Percentiles rank a stretch among this genome's conserved stretches.
Evolutionary conservation across 371 early-diverging fungal genomes (phyloP).

Genomic region (Mortierella sp.): DNA sequence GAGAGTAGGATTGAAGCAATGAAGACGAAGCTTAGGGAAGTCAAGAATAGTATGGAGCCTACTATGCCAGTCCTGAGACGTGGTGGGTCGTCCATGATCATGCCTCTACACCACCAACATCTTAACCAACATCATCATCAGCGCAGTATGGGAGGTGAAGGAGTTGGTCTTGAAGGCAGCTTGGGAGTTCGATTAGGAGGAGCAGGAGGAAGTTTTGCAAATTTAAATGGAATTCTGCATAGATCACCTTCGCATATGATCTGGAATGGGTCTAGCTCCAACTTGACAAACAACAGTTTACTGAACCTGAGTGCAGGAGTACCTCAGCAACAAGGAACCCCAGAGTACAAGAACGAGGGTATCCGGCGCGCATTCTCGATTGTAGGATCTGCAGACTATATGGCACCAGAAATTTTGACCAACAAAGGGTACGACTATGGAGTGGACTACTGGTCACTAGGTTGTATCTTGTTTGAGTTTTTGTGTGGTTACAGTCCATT

Average conservation of each 20-base stretch:
- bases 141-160: constrained; percentile 67
- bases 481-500: constrained; percentile 85
- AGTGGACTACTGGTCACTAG: constrained; percentile 92
- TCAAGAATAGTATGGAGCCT: constrained; percentile 62
- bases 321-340: constrained; percentile 52
- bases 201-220: constrained; percentile 39
- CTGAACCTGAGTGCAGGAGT: constrained; percentile 16
- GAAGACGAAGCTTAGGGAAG: constrained; percentile 61
- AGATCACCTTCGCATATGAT: constrained; percentile 39
- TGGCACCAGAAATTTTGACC: constrained; percentile 79
- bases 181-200: constrained; percentile 8
- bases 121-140: constrained; percentile 8
- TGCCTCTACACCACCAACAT: background rate
- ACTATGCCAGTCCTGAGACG: constrained; percentile 63
- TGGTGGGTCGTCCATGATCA: constrained; percentile 71
- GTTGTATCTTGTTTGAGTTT: constrained; percentile 93
- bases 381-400: constrained; percentile 90
- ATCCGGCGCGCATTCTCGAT: constrained; percentile 68
- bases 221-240: constrained; percentile 42
- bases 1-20: constrained; percentile 68
- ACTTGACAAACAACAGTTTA: constrained; percentile 31
- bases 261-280: constrained; percentile 32
- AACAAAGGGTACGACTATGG: constrained; percentile 78
- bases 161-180: constrained; percentile 42
- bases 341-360: constrained; percentile 62